Conservation (phyloP, 2,329 filamentous ascomycete genomes). For the Scorias spongiosa region DNA sequence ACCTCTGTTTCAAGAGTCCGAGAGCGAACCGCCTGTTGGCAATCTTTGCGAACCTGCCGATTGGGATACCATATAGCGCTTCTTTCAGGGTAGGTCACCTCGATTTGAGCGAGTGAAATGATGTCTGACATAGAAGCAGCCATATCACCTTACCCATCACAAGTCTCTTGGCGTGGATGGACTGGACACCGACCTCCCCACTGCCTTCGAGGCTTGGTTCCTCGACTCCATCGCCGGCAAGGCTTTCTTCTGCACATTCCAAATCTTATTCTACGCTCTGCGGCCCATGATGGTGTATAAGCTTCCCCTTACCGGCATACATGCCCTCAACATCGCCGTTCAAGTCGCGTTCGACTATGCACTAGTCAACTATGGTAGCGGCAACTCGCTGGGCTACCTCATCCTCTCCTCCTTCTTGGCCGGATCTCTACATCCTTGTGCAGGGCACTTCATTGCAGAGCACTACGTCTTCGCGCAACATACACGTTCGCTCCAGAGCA, state of each 20-base stretch:
- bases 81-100: slow-evolving; percentile 62
- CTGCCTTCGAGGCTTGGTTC: slow-evolving; percentile 76
- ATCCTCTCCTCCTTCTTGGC: slow-evolving; percentile 84
- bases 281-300: slow-evolving; percentile 90
- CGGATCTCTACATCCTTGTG: slow-evolving; percentile 82
- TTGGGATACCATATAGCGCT: slow-evolving; percentile 89
- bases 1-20: slow-evolving; percentile 76
- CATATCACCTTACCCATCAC: slow-evolving; percentile 97
- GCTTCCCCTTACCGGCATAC: slow-evolving; percentile 72
- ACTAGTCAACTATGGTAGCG: slow-evolving; percentile 46
- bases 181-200: slow-evolving; percentile 89
- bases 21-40: slow-evolving; percentile 72
- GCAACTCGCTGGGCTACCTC: slow-evolving; percentile 62
- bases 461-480: slow-evolving; percentile 49
- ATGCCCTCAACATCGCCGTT: slow-evolving; percentile 62
- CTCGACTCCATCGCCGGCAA: slow-evolving; percentile 92
- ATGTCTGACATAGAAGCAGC: slow-evolving; percentile 30
- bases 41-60: slow-evolving; percentile 88
- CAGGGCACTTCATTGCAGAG: slow-evolving; percentile 96
- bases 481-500: slow-evolving; percentile 33
- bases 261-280: slow-evolving; percentile 96
- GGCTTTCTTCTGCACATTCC: slow-evolving; percentile 97
- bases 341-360: slow-evolving; percentile 66
- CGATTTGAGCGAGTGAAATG: not conserved
- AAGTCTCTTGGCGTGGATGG: slow-evolving; percentile 95